These are phyloP conservation scores for Exophiala phaeomuriformis DNA, from an alignment of 2,329 filamentous ascomycete species.

Conservation along the genomic window DNA sequence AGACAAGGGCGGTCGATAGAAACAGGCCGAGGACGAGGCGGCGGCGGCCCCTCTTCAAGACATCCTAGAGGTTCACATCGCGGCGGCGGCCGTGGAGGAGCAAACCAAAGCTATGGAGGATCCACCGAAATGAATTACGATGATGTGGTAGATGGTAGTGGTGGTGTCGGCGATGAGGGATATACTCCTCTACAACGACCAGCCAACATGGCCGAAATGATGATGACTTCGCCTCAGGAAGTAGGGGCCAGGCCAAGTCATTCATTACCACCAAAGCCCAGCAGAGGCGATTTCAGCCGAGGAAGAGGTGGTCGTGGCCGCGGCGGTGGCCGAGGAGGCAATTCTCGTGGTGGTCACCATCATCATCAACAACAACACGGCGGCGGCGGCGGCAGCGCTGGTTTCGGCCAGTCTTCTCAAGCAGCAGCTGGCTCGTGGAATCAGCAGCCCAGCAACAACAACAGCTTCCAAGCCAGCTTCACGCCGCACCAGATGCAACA, in stretches of 20 bases:
- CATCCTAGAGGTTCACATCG: conserved; percentile 15
- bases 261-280: conserved; percentile 15
- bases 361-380: conserved; percentile 21
- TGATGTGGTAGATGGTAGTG: conserved; percentile 44
- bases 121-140: conserved; percentile 56
- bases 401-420: conserved; percentile 28
- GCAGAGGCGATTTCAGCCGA: conserved; percentile 32
- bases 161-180: conserved; percentile 33
- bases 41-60: conserved; percentile 20
- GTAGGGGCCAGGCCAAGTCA: conserved; percentile 1
- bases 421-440: conserved; percentile 4
- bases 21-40: conserved; percentile 34
- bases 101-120: conserved; percentile 12
- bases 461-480: conserved; percentile 5
- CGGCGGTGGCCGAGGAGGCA: conserved; percentile 29
- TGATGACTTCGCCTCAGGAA: conserved; percentile 24
- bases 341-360: conserved; percentile 11
- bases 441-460: conserved; percentile 20
- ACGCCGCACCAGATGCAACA: neutral
- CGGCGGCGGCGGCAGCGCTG: conserved; percentile 28
- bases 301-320: conserved; percentile 33
- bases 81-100: conserved; percentile 14
- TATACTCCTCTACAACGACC: conserved; percentile 67
- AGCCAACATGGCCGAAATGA: conserved; percentile 51
- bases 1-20: conserved; percentile 49